Percentiles rank a stretch among this genome's conserved stretches.
These are phyloP conservation scores for Nicotiana benthamiana DNA, from an alignment of 257 asterid species.

Conservation along the genomic window DNA sequence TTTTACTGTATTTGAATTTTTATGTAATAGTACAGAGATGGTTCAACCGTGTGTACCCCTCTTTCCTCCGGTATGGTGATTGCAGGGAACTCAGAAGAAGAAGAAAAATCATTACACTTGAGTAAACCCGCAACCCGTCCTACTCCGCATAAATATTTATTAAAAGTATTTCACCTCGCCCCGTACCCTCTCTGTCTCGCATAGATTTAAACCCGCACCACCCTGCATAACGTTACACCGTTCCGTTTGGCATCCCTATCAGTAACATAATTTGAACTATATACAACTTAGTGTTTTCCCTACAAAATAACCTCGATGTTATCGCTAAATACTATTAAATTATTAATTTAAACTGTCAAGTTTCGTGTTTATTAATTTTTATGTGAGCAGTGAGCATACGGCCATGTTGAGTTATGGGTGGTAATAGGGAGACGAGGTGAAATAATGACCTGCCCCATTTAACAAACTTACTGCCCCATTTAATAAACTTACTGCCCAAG, in stretches of 20 bases:
- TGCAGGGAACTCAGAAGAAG: too few species aligned
- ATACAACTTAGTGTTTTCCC: neutral
- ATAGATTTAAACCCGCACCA: too few species aligned
- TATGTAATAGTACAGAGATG: neutral
- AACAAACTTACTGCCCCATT: neutral
- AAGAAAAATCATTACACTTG: too few species aligned
- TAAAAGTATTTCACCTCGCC: too few species aligned
- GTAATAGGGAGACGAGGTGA: neutral
- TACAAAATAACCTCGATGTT: neutral
- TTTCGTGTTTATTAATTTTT: neutral
- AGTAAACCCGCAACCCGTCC: too few species aligned
- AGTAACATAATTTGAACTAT: neutral
- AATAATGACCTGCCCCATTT: neutral
- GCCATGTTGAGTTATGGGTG: neutral
- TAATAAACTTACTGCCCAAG: neutral
- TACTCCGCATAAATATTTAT: too few species aligned
- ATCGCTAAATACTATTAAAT: too few species aligned
- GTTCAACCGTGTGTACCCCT: too few species aligned
- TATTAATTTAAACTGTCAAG: neutral
- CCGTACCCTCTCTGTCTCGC: too few species aligned
- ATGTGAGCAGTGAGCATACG: neutral
- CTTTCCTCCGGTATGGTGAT: too few species aligned
- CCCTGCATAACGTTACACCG: too few species aligned
- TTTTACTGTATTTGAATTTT: neutral
- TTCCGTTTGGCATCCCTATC: too few species aligned